Evolutionary conservation across 768 basidiomycete species (phyloP).

Genomic region (Pholiota microspora): DNA sequence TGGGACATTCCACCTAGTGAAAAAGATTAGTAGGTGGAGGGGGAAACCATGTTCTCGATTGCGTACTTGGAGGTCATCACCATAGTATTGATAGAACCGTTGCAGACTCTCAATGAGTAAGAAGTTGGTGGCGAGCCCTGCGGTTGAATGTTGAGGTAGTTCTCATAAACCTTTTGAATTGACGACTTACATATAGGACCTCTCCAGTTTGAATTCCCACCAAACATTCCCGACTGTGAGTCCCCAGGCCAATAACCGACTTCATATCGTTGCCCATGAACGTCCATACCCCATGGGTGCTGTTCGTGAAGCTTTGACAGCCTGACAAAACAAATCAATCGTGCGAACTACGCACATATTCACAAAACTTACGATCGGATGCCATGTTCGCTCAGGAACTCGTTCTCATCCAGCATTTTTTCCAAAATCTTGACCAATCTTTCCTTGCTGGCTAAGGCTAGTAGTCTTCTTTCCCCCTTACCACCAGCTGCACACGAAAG

Average conservation of each 20-base stretch:
- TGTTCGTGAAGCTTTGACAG: conserved; percentile 90
- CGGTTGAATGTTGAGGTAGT: background rate
- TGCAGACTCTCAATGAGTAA: conserved; percentile 94
- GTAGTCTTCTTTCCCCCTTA: conserved; percentile 79
- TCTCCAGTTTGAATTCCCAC: conserved; percentile 97
- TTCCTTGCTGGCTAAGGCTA: conserved; percentile 92
- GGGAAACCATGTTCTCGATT: background rate
- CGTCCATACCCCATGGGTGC: conserved; percentile 92
- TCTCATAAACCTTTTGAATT: background rate
- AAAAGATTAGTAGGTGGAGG: conserved; percentile 1
- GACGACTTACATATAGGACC: conserved; percentile 74
- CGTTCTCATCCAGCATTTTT: conserved; percentile 97
- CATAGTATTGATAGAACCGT: conserved; percentile 97
- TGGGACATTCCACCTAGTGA: conserved; percentile 85
- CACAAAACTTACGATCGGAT: conserved; percentile 81
- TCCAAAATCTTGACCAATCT: conserved; percentile 83
- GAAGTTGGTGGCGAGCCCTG: conserved; percentile 96
- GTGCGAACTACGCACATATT: background rate
- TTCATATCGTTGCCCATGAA: conserved; percentile 88
- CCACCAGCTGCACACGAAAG: conserved; percentile 59
- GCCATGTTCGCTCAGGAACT: conserved; percentile 95
- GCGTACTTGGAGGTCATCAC: conserved; percentile 73
- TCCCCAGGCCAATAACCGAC: conserved; percentile 99
- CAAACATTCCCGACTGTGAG: conserved; percentile 96
- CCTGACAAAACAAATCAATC: conserved; percentile 35